These are phyloP conservation scores for Teratosphaeria epicoccoides DNA, from an alignment of 2,329 filamentous ascomycete genomes.

Conservation along the genomic window DNA sequence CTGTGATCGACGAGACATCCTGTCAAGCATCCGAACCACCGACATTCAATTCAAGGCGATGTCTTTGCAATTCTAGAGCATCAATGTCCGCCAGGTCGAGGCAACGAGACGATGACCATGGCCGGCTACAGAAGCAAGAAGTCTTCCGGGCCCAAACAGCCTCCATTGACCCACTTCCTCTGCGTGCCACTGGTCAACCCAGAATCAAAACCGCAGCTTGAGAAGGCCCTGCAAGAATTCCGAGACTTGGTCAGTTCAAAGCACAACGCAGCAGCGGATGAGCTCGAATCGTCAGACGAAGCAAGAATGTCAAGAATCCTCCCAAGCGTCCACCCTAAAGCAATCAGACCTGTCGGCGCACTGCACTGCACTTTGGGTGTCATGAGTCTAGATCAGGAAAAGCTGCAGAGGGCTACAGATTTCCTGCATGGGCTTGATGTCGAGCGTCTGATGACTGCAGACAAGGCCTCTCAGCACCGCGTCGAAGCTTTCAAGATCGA, in stretches of 20 bases:
- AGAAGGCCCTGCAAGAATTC: conserved; percentile 52
- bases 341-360: conserved; percentile 66
- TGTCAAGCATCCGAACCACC: no score
- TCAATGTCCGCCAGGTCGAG: no score
- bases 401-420: conserved; percentile 38
- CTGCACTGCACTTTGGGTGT: conserved; percentile 81
- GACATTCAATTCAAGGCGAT: background rate
- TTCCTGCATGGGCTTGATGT: conserved; percentile 25
- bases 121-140: conserved; percentile 2
- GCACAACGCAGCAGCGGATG: background rate
- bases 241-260: conserved; percentile 40
- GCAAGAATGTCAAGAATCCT: background rate
- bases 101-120: conserved; percentile 1
- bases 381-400: conserved; percentile 56
- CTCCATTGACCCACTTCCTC: conserved; percentile 60
- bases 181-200: conserved; percentile 61
- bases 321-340: conserved; percentile 32
- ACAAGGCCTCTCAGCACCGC: background rate
- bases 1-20: no score
- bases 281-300: background rate
- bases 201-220: conserved; percentile 52
- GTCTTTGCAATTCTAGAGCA: background rate
- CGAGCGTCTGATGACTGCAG: conserved; percentile 9
- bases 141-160: conserved; percentile 24
- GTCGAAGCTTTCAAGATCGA: background rate